Evolutionary conservation across 2,329 filamentous ascomycete species (phyloP), one percentile per base, ranked within the genome.

Genomic region (Immersiporthe knoxdaviesiana): DNA sequence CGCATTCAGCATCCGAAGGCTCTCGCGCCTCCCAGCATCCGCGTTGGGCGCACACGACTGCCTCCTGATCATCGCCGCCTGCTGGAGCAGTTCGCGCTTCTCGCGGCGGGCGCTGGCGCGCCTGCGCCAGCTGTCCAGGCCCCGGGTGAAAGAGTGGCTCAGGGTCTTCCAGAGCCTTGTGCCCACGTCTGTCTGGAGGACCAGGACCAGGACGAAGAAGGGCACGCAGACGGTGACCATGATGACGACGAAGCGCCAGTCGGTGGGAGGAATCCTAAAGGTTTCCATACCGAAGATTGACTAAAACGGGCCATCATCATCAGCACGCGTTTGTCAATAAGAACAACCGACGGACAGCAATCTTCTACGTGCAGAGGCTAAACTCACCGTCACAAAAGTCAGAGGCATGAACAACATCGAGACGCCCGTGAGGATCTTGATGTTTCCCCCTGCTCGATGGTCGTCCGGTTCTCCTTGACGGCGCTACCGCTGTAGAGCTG

Each of bases 391-490:
- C 8, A 88, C 87, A 74, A 90, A 89, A 0, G 86, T 89, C 30
- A 89, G 77, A 2, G 87, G 88, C 27, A 90, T 79, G 74, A 89
- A 89, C 72, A 90, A 83, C 75, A 90, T 85, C 61, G 85, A 87
- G 47, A 89, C 87, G 63, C 88, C 81, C 5, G 88, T 90, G 61
- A 90, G 75, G 41, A 85, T 78, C 72, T 87, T 87, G 73, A 89
- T 88, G 74, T 89, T 89, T 88, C 84, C 1, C 88, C 87, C 75
- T 90, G 88, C 68, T 90, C 87, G 47, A 91, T 88, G 21, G 85
- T 87, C 72, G 88, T 84, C 18, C 88, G 79, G 54, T 83, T 85
- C 75, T 90, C 88, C 73, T 88, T 84, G 67, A 91, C 88, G 2
- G 82, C 84, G n/a, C 87, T 90, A 2, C 88, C 88, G 47, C 81